Evolutionary conservation across 2,329 filamentous ascomycete genomes (phyloP), one percentile per base, ranked within the genome.

Genomic region (Xylaria sp.): DNA sequence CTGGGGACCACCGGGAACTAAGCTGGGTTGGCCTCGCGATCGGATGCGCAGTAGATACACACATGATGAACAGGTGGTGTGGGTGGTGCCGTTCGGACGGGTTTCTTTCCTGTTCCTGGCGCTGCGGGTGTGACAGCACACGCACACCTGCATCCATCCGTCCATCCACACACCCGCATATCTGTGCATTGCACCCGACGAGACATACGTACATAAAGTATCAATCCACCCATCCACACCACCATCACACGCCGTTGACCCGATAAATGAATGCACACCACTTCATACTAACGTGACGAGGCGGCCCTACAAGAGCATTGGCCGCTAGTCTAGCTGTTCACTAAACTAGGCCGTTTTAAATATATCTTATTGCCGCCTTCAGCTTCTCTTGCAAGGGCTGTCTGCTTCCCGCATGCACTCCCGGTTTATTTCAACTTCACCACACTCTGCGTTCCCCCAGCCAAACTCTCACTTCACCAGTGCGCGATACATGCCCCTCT

Each of bases 31-130:
- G 55, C 46, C 33, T 54, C 35, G 41, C 41, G 43, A 51, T 58
- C 23, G 38, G 17, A 58, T 62, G 60, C 58, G 25, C 31, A 13
- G 7, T 7, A 35, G 31, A 35, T 43, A 49, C 37, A 57, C 46
- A 60, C 53, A 57, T 57, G 60, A 54, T 27, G 51, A 23, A 38
- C 27, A 27, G 27, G 43, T 48, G 63, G 57, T 63, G 63, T 65
- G 63, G 63, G 64, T 66, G 61, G 64, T 66, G 61, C 64, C 64
- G 23, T 52, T 43, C 57, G 23, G 53, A 64, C 38, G 63, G 63
- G 63, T 58, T 55, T 25, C 51, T 52, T 58, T 55, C 17, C 51
- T 52, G 62, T 59, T 38, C 56, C 58, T 66, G 58, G 59, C 47
- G 37, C 54, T 51, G 60, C 54, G 60, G 43, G 63, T 64, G 62